Conservation (phyloP, 2,329 filamentous ascomycete genomes). For the Microdochium nivale region DNA sequence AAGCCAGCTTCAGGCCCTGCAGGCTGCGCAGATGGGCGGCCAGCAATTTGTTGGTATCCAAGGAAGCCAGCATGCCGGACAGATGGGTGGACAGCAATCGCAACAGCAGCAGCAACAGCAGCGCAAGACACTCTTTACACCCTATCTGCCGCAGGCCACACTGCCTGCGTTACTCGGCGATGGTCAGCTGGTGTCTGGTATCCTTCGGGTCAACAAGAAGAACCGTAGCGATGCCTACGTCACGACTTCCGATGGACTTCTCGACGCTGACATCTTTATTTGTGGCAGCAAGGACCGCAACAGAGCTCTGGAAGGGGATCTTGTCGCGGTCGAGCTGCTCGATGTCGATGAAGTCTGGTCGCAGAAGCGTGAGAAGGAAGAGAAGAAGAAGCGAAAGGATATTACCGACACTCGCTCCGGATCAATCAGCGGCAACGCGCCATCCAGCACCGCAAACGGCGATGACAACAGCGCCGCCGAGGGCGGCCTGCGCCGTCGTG, state of each 20-base stretch:
- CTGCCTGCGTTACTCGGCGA: slow-evolving; percentile 84
- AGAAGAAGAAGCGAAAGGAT: slow-evolving; percentile 99
- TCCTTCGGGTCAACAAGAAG: slow-evolving; percentile 98
- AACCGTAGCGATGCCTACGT: slow-evolving; percentile 98
- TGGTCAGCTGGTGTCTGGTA: slow-evolving; percentile 90
- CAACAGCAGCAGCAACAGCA: slow-evolving; percentile 74
- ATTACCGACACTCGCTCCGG: slow-evolving; percentile 83
- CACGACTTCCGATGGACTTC: slow-evolving; percentile 73
- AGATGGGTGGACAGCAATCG: slow-evolving; percentile 50
- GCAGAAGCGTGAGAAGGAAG: slow-evolving; percentile 98
- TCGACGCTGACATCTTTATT: slow-evolving; percentile 98
- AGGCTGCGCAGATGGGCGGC: slow-evolving; percentile 75
- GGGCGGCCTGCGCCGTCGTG: slow-evolving; percentile 82
- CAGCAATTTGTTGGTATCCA: slow-evolving; percentile 63
- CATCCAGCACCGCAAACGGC: slow-evolving; percentile 53
- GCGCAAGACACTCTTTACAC: slow-evolving; percentile 96
- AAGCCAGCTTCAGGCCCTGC: slow-evolving; percentile 83
- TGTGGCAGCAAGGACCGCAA: slow-evolving; percentile 99
- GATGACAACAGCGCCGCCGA: slow-evolving; percentile 56
- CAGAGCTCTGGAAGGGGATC: slow-evolving; percentile 88
- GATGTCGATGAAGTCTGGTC: slow-evolving; percentile 98
- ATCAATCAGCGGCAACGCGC: slow-evolving; percentile 63
- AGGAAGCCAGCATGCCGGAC: slow-evolving; percentile 65
- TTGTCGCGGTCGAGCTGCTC: slow-evolving; percentile 90
- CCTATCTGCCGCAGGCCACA: slow-evolving; percentile 90